A percentile compares a stretch with the other conserved stretches of the same genome.
Conservation (phyloP, 73 alveolate species). For the Paramecium sonneborni region DNA sequence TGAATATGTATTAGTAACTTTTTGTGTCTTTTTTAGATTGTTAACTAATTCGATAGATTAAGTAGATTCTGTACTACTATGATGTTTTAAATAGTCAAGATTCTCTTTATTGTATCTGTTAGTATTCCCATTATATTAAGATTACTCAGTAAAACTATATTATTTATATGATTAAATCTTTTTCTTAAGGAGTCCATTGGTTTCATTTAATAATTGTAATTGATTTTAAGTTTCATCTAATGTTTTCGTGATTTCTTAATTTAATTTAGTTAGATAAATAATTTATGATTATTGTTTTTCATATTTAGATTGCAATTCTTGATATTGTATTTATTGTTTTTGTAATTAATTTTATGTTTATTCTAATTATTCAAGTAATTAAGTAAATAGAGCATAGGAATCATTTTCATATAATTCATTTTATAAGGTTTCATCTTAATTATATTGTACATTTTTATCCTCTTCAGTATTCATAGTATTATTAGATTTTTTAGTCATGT, state of each 20-base stretch:
- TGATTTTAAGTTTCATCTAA: constrained; percentile 2
- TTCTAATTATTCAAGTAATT: not conserved
- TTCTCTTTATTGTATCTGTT: constrained; percentile 20
- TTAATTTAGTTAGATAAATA: not conserved
- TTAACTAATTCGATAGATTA: not conserved
- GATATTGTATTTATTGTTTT: not conserved
- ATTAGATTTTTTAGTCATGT: not conserved
- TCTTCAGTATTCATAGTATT: not conserved
- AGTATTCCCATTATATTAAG: not conserved
- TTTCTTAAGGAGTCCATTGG: not conserved
- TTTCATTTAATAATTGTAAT: not conserved
- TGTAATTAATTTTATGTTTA: not conserved
- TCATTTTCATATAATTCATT: not conserved
- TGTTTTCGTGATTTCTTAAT: not conserved
- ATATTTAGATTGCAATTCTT: not conserved
- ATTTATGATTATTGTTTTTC: not conserved
- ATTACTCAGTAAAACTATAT: not conserved
- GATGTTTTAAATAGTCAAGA: not conserved
- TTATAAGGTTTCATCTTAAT: not conserved
- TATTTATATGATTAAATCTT: not conserved
- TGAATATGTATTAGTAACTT: not conserved
- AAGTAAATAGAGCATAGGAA: not conserved
- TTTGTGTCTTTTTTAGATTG: not conserved
- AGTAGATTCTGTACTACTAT: not conserved
- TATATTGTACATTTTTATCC: not conserved